Conservation (phyloP, 805 yeast species). For the Saturnispora diversa region DNA sequence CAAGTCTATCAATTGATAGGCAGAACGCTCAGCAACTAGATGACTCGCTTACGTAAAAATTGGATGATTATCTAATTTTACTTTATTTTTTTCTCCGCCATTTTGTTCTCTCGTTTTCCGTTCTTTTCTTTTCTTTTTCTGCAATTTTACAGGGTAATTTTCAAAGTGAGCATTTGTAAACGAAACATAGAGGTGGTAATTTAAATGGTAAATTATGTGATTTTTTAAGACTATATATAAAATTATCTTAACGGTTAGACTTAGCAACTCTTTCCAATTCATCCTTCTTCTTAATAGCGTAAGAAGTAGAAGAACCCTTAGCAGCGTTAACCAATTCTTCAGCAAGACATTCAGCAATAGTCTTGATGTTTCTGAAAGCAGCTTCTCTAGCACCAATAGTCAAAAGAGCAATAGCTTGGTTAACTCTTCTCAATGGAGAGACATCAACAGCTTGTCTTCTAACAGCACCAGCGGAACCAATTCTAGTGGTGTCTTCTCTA, state of each 20-base stretch:
- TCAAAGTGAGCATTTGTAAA: too few species aligned
- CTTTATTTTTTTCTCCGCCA: too few species aligned
- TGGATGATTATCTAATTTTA: too few species aligned
- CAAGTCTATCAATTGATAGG: too few species aligned
- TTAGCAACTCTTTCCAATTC: conserved; percentile 99
- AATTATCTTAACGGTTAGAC: conserved; percentile 88
- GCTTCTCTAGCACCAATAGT: conserved; percentile 99
- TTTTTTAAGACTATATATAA: conserved; percentile 4
- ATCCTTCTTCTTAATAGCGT: conserved; percentile 99
- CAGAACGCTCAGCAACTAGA: too few species aligned
- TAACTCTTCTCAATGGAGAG: conserved; percentile 99
- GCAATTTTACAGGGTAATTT: too few species aligned
- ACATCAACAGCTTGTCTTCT: conserved; percentile 99
- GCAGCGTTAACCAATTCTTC: conserved; percentile 99
- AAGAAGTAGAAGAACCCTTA: conserved; percentile 99
- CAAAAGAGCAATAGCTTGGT: conserved; percentile 96
- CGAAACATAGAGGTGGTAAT: too few species aligned
- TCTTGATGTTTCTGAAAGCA: conserved; percentile 99
- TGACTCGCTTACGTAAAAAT: too few species aligned
- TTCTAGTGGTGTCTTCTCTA: conserved; percentile 99
- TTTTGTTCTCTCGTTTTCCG: too few species aligned
- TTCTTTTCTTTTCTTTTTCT: too few species aligned
- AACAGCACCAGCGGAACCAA: conserved; percentile 99
- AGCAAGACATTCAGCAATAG: conserved; percentile 99
- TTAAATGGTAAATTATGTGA: conserved; percentile 3